Base-by-base conservation (phyloP, 2,329 filamentous ascomycete species). In the Colletotrichum sp. region DNA sequence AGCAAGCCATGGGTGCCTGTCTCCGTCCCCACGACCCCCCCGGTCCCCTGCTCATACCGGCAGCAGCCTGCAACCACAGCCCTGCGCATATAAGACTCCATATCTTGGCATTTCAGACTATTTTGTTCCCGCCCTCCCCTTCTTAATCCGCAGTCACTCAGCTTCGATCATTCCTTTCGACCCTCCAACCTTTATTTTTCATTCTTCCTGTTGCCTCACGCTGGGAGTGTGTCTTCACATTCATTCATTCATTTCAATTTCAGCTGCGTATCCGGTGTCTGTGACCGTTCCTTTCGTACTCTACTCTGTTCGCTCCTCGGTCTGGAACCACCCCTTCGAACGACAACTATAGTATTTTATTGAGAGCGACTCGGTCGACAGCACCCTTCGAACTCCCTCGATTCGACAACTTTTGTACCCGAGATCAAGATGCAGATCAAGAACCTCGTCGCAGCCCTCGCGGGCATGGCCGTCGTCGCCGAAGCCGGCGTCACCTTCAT, bases 171-270 rank as follows among this genome's bases (percentile, higher is more conserved):
- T 81, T 81, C 79, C 76, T 80, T 77, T 71, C 80, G 69, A 69
- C 69, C 75, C 81, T 78, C 76, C 70, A 78, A 60, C 32, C 72
- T 76, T 70, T 70, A 76, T 77, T 77, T 78, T 79, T 78, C 78
- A 76, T 76, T 79, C 76, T 79, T 78, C 75, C 72, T 76, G 67
- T 79, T 75, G 83, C 81, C 83, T 85, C 80, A 85, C 84, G 87
- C 85, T 88, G 87, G 85, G 88, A 86, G 86, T 89, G 85, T 88
- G 83, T 85, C 82, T 88, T 87, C 87, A 86, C 87, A 87, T 89
- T 88, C 87, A 85, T 87, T 85, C 82, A 84, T 84, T 84, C 82
- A 76, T 79, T 78, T 81, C 78, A 49, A 80, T 79, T 81, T 81
- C 81, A 80, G 80, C 83, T 83, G 82, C 77, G 76, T 72, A 74